Percentiles rank a stretch among this genome's conserved stretches.
Evolutionary conservation across 345 rosid species (phyloP).

Genomic region (Rhodamnia argentea): DNA sequence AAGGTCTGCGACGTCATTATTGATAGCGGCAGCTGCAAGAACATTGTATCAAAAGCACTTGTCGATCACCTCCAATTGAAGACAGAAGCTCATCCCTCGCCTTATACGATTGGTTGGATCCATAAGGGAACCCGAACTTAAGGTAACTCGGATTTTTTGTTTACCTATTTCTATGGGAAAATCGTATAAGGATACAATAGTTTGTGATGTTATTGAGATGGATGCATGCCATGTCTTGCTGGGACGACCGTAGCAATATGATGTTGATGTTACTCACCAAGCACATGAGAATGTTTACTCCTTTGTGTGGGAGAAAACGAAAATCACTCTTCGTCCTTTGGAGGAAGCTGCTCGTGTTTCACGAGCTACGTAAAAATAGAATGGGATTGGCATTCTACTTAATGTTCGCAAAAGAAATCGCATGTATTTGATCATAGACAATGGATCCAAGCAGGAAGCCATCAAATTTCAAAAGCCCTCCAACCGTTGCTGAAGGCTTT

Average conservation of each 20-base stretch:
- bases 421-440: not conserved
- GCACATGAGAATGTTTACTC: not conserved
- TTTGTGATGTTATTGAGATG: not conserved
- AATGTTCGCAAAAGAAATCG: too few species aligned
- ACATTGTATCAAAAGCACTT: not conserved
- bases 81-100: not conserved
- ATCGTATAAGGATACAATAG: not conserved
- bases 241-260: not conserved
- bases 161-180: not conserved
- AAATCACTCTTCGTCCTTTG: not conserved
- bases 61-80: not conserved
- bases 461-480: not conserved
- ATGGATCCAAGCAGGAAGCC: not conserved
- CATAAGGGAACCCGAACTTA: not conserved
- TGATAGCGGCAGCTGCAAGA: not conserved
- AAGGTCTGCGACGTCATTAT: not conserved
- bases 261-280: not conserved
- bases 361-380: too few species aligned
- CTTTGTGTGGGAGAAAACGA: too few species aligned
- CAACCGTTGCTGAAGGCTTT: not conserved
- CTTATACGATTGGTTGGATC: not conserved
- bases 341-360: not conserved
- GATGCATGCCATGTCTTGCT: conserved; percentile 2
- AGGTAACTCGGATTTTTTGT: not conserved
- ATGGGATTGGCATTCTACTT: not conserved